A percentile compares a stretch with the other conserved stretches of the same genome.
Evolutionary conservation across 2,329 filamentous ascomycete genomes (phyloP).

Genomic region (Aspergillus spinulosporus): DNA sequence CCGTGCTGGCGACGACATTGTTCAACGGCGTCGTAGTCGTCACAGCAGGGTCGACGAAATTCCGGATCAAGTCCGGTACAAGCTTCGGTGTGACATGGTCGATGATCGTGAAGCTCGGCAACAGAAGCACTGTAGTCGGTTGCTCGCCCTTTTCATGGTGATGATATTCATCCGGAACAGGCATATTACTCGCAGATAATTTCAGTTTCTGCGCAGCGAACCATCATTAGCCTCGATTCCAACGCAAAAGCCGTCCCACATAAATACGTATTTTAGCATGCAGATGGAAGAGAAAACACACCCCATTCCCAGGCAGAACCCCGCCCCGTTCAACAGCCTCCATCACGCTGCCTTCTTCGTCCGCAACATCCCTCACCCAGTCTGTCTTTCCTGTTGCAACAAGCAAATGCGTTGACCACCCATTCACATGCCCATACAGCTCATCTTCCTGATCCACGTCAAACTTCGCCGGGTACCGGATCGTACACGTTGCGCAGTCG

Average conservation of each 20-base stretch:
- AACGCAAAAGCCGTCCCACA: neutral
- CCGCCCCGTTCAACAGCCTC: conserved; percentile 62
- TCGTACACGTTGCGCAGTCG: conserved; percentile 79
- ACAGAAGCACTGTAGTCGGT: conserved; percentile 77
- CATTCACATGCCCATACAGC: conserved; percentile 81
- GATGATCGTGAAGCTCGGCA: conserved; percentile 80
- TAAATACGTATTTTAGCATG: neutral
- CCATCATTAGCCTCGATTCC: conserved; percentile 11
- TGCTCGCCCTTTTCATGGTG: conserved; percentile 55
- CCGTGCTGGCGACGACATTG: conserved; percentile 37
- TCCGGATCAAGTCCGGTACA: conserved; percentile 69
- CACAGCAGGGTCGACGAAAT: conserved; percentile 67
- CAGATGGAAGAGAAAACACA: conserved; percentile 25
- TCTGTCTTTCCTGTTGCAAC: conserved; percentile 95
- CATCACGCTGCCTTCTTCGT: conserved; percentile 86
- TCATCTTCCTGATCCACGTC: conserved; percentile 72
- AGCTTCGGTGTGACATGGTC: conserved; percentile 78
- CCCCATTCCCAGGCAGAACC: conserved; percentile 44
- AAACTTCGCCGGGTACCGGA: conserved; percentile 74
- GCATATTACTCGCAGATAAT: conserved; percentile 90
- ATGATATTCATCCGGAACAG: conserved; percentile 67
- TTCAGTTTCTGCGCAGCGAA: conserved; percentile 66
- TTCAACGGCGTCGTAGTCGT: conserved; percentile 71
- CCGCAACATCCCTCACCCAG: conserved; percentile 84
- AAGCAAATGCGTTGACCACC: conserved; percentile 84